phyloP scores from a whole-genome alignment of 176 grass and related monocot species.

The Tillandsia fasciculata region DNA sequence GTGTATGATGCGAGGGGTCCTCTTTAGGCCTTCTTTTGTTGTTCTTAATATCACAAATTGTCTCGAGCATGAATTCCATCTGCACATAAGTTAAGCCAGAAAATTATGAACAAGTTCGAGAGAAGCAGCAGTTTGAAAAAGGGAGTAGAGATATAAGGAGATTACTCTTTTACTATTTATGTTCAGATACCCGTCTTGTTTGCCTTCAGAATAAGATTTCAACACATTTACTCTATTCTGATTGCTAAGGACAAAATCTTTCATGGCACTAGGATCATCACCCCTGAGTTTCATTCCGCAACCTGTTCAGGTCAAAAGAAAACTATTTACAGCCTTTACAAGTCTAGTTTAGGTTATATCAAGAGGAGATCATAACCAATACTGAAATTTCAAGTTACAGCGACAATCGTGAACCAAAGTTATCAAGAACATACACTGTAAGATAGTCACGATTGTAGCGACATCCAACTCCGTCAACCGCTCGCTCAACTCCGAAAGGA shows the following conservation, averaged over 20 bases:
- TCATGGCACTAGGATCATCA: constrained; percentile 80
- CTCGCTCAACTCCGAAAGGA: constrained; percentile 57
- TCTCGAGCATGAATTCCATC: constrained; percentile 97
- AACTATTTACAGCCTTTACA: not conserved
- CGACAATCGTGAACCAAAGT: constrained; percentile 15
- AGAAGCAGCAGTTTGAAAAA: constrained; percentile 15
- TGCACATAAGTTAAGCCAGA: constrained; percentile 31
- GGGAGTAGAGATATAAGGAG: constrained; percentile 17
- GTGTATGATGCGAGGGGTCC: constrained; percentile 64
- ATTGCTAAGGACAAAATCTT: constrained; percentile 80
- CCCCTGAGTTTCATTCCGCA: constrained; percentile 81
- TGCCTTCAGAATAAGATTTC: constrained; percentile 33
- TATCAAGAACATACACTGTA: constrained; percentile 49
- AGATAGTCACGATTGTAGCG: constrained; percentile 55
- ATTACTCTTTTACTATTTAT: constrained; percentile 67
- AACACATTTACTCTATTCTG: constrained; percentile 58
- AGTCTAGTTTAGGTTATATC: not conserved
- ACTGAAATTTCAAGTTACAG: not conserved
- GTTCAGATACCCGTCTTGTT: constrained; percentile 41
- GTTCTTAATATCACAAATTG: constrained; percentile 94
- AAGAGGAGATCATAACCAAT: constrained; percentile 10
- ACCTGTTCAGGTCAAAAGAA: constrained; percentile 34
- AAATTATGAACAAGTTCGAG: constrained; percentile 14
- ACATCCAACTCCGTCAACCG: constrained; percentile 83
- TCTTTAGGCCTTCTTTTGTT: constrained; percentile 85